Percentiles rank a stretch among this genome's conserved stretches.
Evolutionary conservation across 768 basidiomycete species (phyloP).

Genomic region (Coprinopsis strossmayeri): DNA sequence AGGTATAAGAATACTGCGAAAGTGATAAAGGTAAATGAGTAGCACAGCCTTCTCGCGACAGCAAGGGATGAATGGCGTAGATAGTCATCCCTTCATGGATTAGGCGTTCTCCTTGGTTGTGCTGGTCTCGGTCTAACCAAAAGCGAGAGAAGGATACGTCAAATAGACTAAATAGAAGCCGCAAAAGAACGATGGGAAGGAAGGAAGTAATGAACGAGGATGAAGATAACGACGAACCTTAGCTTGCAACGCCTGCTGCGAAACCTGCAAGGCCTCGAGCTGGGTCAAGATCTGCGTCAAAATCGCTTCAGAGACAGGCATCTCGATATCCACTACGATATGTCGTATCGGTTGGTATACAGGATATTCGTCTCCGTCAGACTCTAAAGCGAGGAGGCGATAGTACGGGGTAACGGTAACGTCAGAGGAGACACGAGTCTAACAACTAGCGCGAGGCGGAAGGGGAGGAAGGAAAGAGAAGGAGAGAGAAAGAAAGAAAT

Average conservation of each 20-base stretch:
- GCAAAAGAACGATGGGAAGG: conserved; percentile 1
- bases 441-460: background rate
- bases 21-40: no score
- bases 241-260: conserved; percentile 72
- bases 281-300: conserved; percentile 69
- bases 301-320: conserved; percentile 48
- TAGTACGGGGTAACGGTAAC: background rate
- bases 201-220: background rate
- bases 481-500: conserved; percentile 7
- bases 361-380: background rate
- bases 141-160: no score
- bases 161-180: background rate
- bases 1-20: background rate
- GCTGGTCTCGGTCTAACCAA: no score
- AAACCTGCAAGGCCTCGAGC: conserved; percentile 63
- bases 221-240: conserved; percentile 43
- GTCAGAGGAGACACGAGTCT: background rate
- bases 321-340: conserved; percentile 10
- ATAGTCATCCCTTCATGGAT: no score
- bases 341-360: background rate
- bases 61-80: no score
- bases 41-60: no score
- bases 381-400: background rate
- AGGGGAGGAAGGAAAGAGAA: background rate
- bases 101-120: no score